Evolutionary conservation across 495 filamentous ascomycete genomes (phyloP).

Genomic region (Podospora anserina): DNA sequence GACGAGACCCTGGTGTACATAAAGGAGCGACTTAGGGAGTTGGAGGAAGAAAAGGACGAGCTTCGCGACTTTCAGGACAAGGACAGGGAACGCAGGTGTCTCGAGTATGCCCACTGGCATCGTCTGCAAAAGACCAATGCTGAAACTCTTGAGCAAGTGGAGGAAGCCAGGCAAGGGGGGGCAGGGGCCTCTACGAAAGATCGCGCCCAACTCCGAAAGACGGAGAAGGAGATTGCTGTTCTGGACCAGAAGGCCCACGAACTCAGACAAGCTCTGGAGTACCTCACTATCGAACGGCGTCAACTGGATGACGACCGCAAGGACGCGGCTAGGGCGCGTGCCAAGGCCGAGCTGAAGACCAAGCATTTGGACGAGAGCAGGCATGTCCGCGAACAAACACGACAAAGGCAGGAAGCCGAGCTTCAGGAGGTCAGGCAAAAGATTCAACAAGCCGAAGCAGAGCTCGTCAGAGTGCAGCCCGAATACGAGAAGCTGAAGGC

Average conservation of each 20-base stretch:
- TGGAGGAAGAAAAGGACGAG: conserved; percentile 97
- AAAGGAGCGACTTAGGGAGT: conserved; percentile 78
- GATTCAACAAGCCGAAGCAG: conserved; percentile 73
- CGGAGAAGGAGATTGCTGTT: conserved; percentile 74
- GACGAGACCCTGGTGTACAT: conserved; percentile 90
- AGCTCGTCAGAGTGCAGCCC: conserved; percentile 69
- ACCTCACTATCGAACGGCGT: conserved; percentile 79
- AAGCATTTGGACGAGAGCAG: conserved; percentile 78
- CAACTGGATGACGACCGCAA: conserved; percentile 88
- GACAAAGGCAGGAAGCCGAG: conserved; percentile 66
- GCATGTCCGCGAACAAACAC: conserved; percentile 69
- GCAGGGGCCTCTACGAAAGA: conserved; percentile 80
- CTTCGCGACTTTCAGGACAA: conserved; percentile 89
- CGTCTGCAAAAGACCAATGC: conserved; percentile 78
- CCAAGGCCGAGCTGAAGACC: conserved; percentile 80
- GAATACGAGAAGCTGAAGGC: conserved; percentile 69
- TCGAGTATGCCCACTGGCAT: conserved; percentile 92
- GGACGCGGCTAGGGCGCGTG: conserved; percentile 69
- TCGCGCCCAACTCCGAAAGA: conserved; percentile 68
- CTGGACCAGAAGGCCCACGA: conserved; percentile 75
- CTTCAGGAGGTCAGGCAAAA: conserved; percentile 66
- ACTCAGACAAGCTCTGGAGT: conserved; percentile 75
- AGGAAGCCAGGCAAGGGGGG: conserved; percentile 74
- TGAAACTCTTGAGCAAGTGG: conserved; percentile 75
- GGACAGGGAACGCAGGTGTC: conserved; percentile 84